Base-by-base conservation (phyloP, 176 grass and related monocot species). In the Tillandsia leiboldiana region DNA sequence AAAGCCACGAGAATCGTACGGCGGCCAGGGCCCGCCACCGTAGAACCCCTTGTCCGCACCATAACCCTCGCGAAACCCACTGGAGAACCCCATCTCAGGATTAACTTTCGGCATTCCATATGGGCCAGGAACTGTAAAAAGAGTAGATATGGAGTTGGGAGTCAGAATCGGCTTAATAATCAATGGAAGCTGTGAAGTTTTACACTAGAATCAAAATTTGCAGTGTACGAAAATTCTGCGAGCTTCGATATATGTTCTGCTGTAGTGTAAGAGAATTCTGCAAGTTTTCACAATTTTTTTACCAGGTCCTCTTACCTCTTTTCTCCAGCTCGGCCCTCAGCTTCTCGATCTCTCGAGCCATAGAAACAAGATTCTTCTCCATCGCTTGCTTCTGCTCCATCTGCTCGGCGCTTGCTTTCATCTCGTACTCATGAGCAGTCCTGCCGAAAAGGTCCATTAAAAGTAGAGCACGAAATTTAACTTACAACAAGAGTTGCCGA, bases 341-440 rank as follows among this genome's bases (percentile, higher is more conserved):
- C 17, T 78, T 83, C 70, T 88, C 78, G 9, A 59, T 51, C 53
- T 88, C 73, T 15, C 78, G 72, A 51, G 81, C 78, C 69, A 83
- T 83, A 15, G 64, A 71, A 28, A 83, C 53, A 49, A 83, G 70
- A 63, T 70, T 73, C 47, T 79, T 82, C 73, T 88, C 80, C 81
- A 88, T 80, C 22, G 63, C 64, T 18, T 74, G 81, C 69, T 49
- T 68, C 69, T 83, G 77, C 28, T 88, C 77, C 26, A 26, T 50
- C 26, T 75, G 73, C 72, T 80, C 69, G 49, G 74, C 26, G 66
- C 77, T 82, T 29, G 73, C 80, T 58, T 70, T 72, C 64, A 77
- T 80, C 80, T 77, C 85, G 66, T 77, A 70, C 48, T 87, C 73
- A 3, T 50, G 63, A 2, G 53, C 68, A 22, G 51, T 48, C 72